Percentiles rank a stretch among this genome's conserved stretches.
These are phyloP conservation scores for Neurospora sp. DNA, from an alignment of 495 filamentous ascomycete genomes.

Conservation along the genomic window DNA sequence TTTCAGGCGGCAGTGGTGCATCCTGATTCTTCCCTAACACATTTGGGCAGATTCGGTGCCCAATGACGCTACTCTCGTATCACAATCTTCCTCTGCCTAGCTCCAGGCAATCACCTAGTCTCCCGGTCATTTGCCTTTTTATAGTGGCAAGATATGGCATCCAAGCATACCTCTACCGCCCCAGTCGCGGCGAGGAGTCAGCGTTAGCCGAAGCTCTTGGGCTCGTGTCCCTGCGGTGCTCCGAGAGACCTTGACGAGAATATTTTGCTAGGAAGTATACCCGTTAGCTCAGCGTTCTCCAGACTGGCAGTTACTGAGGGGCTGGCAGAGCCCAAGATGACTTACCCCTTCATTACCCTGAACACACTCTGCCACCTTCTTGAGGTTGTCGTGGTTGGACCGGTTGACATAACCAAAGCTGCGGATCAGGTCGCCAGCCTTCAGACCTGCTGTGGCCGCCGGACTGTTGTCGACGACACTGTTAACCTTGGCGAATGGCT, in stretches of 20 bases:
- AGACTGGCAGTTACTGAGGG: background rate
- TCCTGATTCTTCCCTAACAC: background rate
- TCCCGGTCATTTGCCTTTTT: slow-evolving; percentile 2
- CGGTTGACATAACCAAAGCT: slow-evolving; percentile 75
- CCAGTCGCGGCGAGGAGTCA: slow-evolving; percentile 72
- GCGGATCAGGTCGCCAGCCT: slow-evolving; percentile 70
- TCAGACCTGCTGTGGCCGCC: slow-evolving; percentile 73
- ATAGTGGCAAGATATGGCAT: slow-evolving; percentile 77
- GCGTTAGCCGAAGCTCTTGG: slow-evolving; percentile 54
- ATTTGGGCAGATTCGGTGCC: background rate
- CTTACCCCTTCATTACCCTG: slow-evolving; percentile 85
- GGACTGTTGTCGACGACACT: slow-evolving; percentile 70
- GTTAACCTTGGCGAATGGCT: slow-evolving; percentile 86
- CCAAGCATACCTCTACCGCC: slow-evolving; percentile 81
- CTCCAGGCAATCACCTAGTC: background rate
- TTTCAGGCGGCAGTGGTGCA: background rate
- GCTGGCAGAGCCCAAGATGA: slow-evolving; percentile 2
- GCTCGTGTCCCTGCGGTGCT: slow-evolving; percentile 29
- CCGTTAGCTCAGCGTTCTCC: slow-evolving; percentile 3
- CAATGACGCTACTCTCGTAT: background rate
- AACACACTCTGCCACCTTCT: slow-evolving; percentile 75
- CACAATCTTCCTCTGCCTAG: background rate
- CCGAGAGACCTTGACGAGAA: slow-evolving; percentile 61
- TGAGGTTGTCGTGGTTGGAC: slow-evolving; percentile 76
- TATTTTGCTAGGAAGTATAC: slow-evolving; percentile 42